Percentiles rank a stretch among this genome's conserved stretches.
Evolutionary conservation across 257 asterid species (phyloP).

Genomic region (Lycium barbarum): DNA sequence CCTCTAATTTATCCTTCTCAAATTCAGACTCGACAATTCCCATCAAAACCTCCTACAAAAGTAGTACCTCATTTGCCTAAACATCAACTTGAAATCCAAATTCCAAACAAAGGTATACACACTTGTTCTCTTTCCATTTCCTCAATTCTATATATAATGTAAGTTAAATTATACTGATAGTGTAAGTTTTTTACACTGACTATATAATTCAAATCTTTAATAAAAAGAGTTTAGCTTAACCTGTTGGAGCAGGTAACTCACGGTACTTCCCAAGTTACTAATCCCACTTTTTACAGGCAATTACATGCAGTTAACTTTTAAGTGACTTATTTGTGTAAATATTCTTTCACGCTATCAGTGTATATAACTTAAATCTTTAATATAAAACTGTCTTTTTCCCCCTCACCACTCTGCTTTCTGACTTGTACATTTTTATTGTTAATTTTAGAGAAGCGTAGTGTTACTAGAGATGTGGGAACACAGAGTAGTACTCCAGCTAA

Average conservation of each 20-base stretch:
- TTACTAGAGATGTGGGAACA: conserved; percentile 70
- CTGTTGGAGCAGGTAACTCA: background rate
- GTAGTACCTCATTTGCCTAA: conserved; percentile 32
- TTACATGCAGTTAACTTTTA: no score
- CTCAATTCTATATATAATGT: background rate
- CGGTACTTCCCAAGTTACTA: background rate
- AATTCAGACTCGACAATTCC: conserved; percentile 34
- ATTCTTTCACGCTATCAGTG: background rate
- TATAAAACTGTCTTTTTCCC: background rate
- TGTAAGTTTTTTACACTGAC: background rate
- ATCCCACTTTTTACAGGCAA: background rate
- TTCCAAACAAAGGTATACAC: conserved; percentile 29
- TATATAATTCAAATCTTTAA: background rate
- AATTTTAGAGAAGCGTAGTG: conserved; percentile 50
- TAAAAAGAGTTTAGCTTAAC: background rate
- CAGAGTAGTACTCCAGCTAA: conserved; percentile 61
- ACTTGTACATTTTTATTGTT: background rate
- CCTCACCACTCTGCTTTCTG: background rate
- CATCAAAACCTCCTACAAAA: conserved; percentile 39
- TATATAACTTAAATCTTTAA: background rate
- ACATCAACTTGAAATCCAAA: conserved; percentile 43
- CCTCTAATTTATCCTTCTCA: conserved; percentile 72
- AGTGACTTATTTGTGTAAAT: no score
- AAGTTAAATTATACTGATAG: background rate
- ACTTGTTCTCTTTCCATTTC: background rate